phyloP scores from a whole-genome alignment of 495 filamentous ascomycete species.

The Hypomontagnella monticulosa region DNA sequence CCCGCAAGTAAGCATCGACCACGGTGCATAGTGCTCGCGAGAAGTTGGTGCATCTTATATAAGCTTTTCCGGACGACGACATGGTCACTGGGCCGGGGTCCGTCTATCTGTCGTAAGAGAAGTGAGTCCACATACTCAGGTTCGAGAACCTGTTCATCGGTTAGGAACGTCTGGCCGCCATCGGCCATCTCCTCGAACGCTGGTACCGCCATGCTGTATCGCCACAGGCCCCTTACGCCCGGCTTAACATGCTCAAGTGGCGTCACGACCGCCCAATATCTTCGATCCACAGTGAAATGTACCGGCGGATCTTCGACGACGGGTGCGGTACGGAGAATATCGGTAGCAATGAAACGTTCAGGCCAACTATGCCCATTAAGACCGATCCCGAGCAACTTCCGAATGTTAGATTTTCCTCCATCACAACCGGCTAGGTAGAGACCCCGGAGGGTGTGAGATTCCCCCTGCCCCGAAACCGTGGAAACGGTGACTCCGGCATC shows the following conservation, averaged over 20 bases:
- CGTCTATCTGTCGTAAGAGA: conserved; percentile 18
- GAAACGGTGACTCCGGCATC: conserved; percentile 6
- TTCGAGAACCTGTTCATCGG: conserved; percentile 18
- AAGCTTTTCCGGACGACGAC: conserved; percentile 20
- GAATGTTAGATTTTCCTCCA: conserved; percentile 10
- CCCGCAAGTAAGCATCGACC: conserved; percentile 24
- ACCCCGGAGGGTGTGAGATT: neutral
- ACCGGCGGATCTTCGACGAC: conserved; percentile 15
- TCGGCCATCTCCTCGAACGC: conserved; percentile 10
- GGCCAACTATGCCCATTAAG: conserved; percentile 20
- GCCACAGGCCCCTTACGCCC: conserved; percentile 12
- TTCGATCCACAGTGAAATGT: conserved; percentile 19
- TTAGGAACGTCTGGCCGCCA: neutral
- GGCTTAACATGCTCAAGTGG: conserved; percentile 21
- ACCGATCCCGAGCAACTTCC: conserved; percentile 22
- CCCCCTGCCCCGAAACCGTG: neutral
- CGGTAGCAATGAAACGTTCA: conserved; percentile 20
- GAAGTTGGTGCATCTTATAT: conserved; percentile 27
- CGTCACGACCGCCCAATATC: conserved; percentile 15
- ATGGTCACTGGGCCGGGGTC: conserved; percentile 13
- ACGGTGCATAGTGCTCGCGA: conserved; percentile 23
- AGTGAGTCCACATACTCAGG: conserved; percentile 16
- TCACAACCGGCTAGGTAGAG: conserved; percentile 19
- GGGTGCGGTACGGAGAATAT: conserved; percentile 13
- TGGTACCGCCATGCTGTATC: conserved; percentile 21